Evolutionary conservation across 192 early-diverging fungal species (phyloP).

Genomic region (Podila horticola): DNA sequence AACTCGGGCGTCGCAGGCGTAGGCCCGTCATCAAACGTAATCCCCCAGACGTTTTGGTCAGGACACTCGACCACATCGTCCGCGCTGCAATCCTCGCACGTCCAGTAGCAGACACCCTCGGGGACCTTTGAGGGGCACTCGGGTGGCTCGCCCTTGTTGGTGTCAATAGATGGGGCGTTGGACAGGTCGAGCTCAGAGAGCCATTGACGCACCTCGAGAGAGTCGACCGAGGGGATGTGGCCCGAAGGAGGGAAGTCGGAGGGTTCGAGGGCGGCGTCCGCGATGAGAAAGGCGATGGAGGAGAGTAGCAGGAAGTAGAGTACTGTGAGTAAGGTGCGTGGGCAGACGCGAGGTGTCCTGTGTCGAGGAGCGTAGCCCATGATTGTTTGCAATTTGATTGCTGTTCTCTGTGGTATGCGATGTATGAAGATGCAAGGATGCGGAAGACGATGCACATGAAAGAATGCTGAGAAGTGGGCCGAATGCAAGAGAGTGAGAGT

Average conservation of each 20-base stretch:
- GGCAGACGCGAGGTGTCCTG: no score
- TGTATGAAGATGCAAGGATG: no score
- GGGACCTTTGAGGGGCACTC: not conserved
- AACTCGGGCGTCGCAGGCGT: slow-evolving; percentile 56
- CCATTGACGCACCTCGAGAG: slow-evolving; percentile 30
- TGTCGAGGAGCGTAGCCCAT: no score
- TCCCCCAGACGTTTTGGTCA: slow-evolving; percentile 55
- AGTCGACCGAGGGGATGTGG: not conserved
- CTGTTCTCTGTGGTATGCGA: no score
- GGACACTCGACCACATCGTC: slow-evolving; percentile 58
- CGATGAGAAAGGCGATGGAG: not conserved
- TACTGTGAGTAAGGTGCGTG: not conserved
- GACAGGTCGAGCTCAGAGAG: slow-evolving; percentile 31
- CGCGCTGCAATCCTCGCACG: slow-evolving; percentile 51
- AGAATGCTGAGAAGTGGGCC: no score
- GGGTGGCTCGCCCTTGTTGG: slow-evolving; percentile 22
- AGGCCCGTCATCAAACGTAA: slow-evolving; percentile 78
- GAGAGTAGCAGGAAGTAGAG: not conserved
- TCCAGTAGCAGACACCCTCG: slow-evolving; percentile 54
- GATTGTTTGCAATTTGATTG: no score
- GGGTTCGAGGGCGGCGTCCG: not conserved
- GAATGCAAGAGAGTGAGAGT: no score
- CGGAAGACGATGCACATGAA: no score
- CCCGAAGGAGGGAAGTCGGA: not conserved
- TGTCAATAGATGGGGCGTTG: slow-evolving; percentile 5